Evolutionary conservation across 495 filamentous ascomycete species (phyloP).

Genomic region (Aspergillus kassunensis): DNA sequence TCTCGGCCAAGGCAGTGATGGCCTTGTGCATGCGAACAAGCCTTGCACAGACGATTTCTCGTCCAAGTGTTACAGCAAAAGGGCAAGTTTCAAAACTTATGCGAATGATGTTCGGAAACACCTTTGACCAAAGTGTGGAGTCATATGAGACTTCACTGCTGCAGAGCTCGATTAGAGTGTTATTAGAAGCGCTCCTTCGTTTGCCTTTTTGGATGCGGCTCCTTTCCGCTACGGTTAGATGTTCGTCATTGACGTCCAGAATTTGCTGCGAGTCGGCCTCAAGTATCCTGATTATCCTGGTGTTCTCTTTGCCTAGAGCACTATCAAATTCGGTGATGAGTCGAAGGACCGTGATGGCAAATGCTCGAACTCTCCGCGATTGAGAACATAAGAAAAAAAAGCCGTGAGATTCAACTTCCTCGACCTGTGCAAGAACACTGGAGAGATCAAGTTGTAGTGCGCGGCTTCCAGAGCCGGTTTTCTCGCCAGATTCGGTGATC

Average conservation of each 20-base stretch:
- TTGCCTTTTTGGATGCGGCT: slow-evolving; percentile 90
- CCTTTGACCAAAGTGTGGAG: slow-evolving; percentile 91
- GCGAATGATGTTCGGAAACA: slow-evolving; percentile 92
- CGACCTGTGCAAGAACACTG: slow-evolving; percentile 82
- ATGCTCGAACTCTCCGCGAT: slow-evolving; percentile 79
- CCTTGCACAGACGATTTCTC: slow-evolving; percentile 87
- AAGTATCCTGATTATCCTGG: slow-evolving; percentile 82
- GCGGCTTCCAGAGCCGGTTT: slow-evolving; percentile 49
- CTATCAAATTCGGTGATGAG: slow-evolving; percentile 92
- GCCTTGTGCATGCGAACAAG: slow-evolving; percentile 87
- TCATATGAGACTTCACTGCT: slow-evolving; percentile 95
- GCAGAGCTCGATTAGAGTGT: slow-evolving; percentile 88
- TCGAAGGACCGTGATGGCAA: slow-evolving; percentile 87
- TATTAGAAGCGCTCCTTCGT: slow-evolving; percentile 75
- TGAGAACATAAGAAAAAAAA: slow-evolving; percentile 98
- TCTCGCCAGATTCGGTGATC: slow-evolving; percentile 57
- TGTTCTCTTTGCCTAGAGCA: slow-evolving; percentile 75
- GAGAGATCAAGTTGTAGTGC: slow-evolving; percentile 80
- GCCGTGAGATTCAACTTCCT: slow-evolving; percentile 95
- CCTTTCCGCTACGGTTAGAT: slow-evolving; percentile 85
- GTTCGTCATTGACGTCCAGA: slow-evolving; percentile 88
- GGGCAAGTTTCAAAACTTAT: slow-evolving; percentile 88
- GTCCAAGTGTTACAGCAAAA: slow-evolving; percentile 80
- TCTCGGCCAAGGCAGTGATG: slow-evolving; percentile 74
- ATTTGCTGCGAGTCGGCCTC: slow-evolving; percentile 85